Evolutionary conservation across 352 stramenopile species (phyloP).

Genomic region (Globisporangium megalacanthum): DNA sequence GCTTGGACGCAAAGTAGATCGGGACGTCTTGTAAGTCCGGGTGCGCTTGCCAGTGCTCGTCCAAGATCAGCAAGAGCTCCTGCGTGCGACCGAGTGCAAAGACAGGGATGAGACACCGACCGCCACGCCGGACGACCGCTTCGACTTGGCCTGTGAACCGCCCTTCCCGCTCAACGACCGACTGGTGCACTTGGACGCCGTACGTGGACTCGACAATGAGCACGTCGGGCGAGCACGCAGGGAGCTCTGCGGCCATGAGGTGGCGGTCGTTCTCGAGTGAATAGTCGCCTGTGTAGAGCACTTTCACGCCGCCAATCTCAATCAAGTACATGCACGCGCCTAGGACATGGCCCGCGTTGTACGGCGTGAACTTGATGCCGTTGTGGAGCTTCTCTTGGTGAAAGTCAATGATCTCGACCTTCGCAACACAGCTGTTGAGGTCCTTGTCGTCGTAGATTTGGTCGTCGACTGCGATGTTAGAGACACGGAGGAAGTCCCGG

Average conservation of each 20-base stretch:
- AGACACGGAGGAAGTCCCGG: slow-evolving; percentile 95
- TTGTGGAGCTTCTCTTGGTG: slow-evolving; percentile 96
- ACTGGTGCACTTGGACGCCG: slow-evolving; percentile 96
- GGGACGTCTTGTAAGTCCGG: slow-evolving; percentile 94
- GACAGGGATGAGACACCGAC: slow-evolving; percentile 97
- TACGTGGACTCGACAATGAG: slow-evolving; percentile 99
- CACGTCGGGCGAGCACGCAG: slow-evolving; percentile 91
- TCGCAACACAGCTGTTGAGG: slow-evolving; percentile 94
- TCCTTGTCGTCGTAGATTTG: slow-evolving; percentile 94
- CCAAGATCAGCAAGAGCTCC: slow-evolving; percentile 98
- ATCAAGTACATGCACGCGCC: slow-evolving; percentile 99
- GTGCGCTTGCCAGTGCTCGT: slow-evolving; percentile 98
- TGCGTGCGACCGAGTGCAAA: slow-evolving; percentile 98
- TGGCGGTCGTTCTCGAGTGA: slow-evolving; percentile 98
- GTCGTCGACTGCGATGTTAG: slow-evolving; percentile 92
- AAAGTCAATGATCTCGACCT: slow-evolving; percentile 99
- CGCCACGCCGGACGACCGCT: slow-evolving; percentile 93
- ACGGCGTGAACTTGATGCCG: slow-evolving; percentile 97
- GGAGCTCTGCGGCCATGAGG: slow-evolving; percentile 91
- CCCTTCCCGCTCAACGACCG: slow-evolving; percentile 93
- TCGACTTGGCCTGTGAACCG: slow-evolving; percentile 96
- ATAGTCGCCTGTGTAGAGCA: slow-evolving; percentile 99
- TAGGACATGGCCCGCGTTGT: slow-evolving; percentile 99
- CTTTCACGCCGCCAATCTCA: slow-evolving; percentile 95
- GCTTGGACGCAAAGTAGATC: slow-evolving; percentile 98